A percentile compares a stretch with the other conserved stretches of the same genome.
phyloP scores from a whole-genome alignment of 169 alveolate species.

The Plasmodium reichenowi region DNA sequence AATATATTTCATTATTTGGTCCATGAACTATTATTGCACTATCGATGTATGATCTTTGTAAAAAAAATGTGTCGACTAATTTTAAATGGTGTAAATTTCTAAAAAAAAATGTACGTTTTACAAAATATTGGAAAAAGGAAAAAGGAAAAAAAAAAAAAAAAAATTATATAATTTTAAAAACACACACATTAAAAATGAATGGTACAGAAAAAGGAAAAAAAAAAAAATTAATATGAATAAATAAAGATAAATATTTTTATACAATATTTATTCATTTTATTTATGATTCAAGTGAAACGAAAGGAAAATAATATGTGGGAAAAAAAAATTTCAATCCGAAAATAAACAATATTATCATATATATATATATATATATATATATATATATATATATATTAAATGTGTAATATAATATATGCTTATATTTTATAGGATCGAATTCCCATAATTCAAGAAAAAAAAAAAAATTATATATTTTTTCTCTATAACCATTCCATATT shows the following conservation, averaged over 20 bases:
- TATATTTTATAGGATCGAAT: not conserved
- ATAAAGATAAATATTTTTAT: not conserved
- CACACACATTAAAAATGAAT: not conserved
- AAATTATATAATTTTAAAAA: not conserved
- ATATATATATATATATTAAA: not conserved
- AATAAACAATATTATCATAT: not conserved
- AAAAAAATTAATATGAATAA: not conserved
- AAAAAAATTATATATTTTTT: not conserved
- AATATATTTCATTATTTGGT: conserved; percentile 73
- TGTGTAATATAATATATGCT: not conserved
- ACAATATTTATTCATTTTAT: not conserved
- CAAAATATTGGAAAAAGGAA: not conserved
- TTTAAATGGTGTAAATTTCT: conserved; percentile 76
- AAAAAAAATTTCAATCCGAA: not conserved
- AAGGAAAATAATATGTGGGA: too few relatives aligned
- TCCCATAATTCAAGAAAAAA: not conserved
- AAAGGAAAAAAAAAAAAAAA: not conserved
- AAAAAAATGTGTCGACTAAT: conserved; percentile 71
- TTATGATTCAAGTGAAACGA: too few relatives aligned
- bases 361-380: not conserved
- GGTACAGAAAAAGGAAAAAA: not conserved
- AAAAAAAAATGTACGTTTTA: conserved; percentile 10
- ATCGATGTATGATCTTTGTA: conserved; percentile 73
- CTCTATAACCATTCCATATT: not conserved
- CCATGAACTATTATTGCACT: conserved; percentile 77